These are phyloP conservation scores for Aspergillus eucalypticola DNA, from an alignment of 2,329 filamentous ascomycete species.

Conservation along the genomic window DNA sequence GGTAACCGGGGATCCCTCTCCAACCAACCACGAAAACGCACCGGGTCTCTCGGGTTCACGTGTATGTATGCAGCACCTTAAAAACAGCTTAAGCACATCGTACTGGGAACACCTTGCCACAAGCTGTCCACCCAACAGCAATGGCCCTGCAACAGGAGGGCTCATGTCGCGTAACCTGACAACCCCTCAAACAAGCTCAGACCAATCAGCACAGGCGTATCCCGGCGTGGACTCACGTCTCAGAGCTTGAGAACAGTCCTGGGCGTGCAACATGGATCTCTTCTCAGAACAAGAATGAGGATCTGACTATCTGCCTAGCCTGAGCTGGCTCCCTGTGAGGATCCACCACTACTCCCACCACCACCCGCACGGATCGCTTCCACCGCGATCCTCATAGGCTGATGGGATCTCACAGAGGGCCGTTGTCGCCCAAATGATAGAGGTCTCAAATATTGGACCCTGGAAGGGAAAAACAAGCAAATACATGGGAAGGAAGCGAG, in stretches of 20 bases:
- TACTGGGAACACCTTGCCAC: not conserved
- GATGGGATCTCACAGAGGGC: slow-evolving; percentile 28
- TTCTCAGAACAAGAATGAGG: not conserved
- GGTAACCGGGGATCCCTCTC: not conserved
- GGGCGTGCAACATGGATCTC: not conserved
- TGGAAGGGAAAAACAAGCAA: slow-evolving; percentile 6
- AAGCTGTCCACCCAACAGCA: not conserved
- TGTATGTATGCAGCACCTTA: slow-evolving; percentile 12
- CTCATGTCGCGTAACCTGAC: slow-evolving; percentile 8
- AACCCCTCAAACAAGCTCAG: slow-evolving; percentile 7
- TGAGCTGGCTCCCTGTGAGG: slow-evolving; percentile 10
- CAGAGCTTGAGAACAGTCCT: not conserved
- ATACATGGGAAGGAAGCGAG: not conserved
- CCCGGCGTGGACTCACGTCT: not conserved
- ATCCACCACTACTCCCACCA: slow-evolving; percentile 18
- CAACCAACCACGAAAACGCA: slow-evolving; percentile 1
- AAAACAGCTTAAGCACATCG: slow-evolving; percentile 6
- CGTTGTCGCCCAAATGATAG: slow-evolving; percentile 20
- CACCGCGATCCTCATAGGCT: slow-evolving; percentile 12
- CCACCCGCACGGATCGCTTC: slow-evolving; percentile 20
- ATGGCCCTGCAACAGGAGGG: not conserved
- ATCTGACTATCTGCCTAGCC: not conserved
- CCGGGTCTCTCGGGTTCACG: slow-evolving; percentile 13
- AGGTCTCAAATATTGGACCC: slow-evolving; percentile 28
- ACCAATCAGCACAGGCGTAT: slow-evolving; percentile 15